These are phyloP conservation scores for Aspergillus transmontanensis DNA, from an alignment of 2,329 filamentous ascomycete species.

Conservation along the genomic window DNA sequence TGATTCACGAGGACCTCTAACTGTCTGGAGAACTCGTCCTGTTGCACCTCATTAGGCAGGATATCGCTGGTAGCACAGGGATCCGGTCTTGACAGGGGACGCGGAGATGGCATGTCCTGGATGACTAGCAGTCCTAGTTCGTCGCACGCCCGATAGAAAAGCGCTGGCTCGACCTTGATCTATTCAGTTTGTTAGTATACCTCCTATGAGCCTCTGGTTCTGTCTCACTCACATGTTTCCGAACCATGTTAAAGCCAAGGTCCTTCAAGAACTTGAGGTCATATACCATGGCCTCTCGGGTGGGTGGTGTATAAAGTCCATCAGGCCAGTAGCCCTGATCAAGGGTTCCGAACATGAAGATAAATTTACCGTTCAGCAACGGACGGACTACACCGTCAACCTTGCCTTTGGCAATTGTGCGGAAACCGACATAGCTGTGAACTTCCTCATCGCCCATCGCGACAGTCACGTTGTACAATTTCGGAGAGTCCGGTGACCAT, in stretches of 20 bases:
- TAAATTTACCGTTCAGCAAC: slow-evolving; percentile 68
- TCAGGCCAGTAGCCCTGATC: slow-evolving; percentile 75
- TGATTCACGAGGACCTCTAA: slow-evolving; percentile 64
- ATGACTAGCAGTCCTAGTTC: slow-evolving; percentile 67
- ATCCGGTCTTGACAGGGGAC: slow-evolving; percentile 37
- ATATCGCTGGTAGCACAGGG: slow-evolving; percentile 23
- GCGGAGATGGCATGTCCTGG: slow-evolving; percentile 71
- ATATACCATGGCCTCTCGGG: slow-evolving; percentile 66
- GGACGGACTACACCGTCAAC: slow-evolving; percentile 64
- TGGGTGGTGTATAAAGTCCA: slow-evolving; percentile 67
- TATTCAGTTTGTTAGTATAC: slow-evolving; percentile 14
- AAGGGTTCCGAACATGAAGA: slow-evolving; percentile 68
- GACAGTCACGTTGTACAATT: slow-evolving; percentile 66
- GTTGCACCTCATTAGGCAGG: slow-evolving; percentile 51
- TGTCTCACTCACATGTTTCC: slow-evolving; percentile 62
- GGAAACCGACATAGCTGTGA: slow-evolving; percentile 69
- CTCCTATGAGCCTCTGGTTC: background rate
- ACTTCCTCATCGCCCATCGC: slow-evolving; percentile 56
- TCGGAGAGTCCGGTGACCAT: slow-evolving; percentile 67
- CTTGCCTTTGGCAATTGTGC: slow-evolving; percentile 60
- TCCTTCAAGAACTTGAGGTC: slow-evolving; percentile 66
- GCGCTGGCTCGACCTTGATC: slow-evolving; percentile 68
- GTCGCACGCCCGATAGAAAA: slow-evolving; percentile 71
- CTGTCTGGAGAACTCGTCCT: slow-evolving; percentile 67
- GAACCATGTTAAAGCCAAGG: slow-evolving; percentile 70